A percentile compares a stretch with the other conserved stretches of the same genome.
Evolutionary conservation across 371 early-diverging fungal genomes (phyloP).

Genomic region (Mucor irregularis): DNA sequence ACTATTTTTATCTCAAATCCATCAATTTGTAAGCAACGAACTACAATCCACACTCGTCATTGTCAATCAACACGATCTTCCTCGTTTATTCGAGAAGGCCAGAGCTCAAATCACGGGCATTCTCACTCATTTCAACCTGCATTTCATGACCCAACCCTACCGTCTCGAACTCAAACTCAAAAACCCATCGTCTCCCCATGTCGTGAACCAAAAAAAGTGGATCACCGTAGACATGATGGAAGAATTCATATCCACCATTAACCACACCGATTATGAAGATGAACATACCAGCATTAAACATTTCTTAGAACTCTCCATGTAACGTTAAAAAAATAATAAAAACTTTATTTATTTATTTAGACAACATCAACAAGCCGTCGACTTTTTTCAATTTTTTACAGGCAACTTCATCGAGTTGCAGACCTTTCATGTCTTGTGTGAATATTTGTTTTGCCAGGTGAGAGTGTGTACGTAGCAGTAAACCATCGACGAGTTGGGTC

Average conservation of each 20-base stretch:
- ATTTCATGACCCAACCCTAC: constrained; percentile 12
- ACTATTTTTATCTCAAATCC: constrained; percentile 2
- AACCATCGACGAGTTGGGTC: constrained; percentile 32
- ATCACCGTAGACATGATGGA: constrained; percentile 24
- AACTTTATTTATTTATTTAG: background rate
- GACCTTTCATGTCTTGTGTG: constrained; percentile 11
- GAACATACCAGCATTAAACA: constrained; percentile 6
- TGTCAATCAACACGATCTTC: constrained; percentile 17
- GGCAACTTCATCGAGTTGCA: background rate
- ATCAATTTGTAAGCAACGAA: constrained; percentile 2
- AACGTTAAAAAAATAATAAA: constrained; percentile 1
- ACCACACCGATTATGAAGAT: constrained; percentile 21
- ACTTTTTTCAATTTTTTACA: background rate
- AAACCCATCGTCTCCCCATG: background rate
- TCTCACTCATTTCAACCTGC: constrained; percentile 24
- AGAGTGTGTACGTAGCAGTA: constrained; percentile 14
- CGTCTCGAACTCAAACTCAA: constrained; percentile 18
- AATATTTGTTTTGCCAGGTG: constrained; percentile 24
- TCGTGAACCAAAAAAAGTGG: constrained; percentile 3
- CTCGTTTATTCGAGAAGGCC: constrained; percentile 26
- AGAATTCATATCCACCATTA: constrained; percentile 15
- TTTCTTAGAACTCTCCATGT: constrained; percentile 17
- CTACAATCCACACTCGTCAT: constrained; percentile 4
- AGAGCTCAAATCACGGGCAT: constrained; percentile 30
- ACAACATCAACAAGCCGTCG: background rate